Base-by-base conservation (phyloP, 495 filamentous ascomycete genomes). In the Astrothelium subdiscretum region DNA sequence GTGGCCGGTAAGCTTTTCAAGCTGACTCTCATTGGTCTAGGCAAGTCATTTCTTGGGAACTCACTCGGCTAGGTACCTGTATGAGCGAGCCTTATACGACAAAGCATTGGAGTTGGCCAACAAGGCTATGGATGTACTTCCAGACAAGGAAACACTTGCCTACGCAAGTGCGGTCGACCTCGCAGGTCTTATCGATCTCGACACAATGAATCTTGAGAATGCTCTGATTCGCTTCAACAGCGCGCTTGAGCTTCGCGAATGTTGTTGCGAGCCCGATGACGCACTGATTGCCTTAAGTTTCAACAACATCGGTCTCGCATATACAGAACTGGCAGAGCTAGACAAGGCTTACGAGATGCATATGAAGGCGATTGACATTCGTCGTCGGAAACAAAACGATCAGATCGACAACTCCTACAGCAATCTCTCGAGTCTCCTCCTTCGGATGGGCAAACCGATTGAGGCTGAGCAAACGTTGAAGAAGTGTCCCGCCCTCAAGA, bases 121-220 rank as follows among this genome's bases (percentile, higher is more conserved):
- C n/a, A 59, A 63, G 57, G 67, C 70, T 13, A 58, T 68, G 5
- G 35, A 65, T 24, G 65, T 57, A 8, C 71, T 72, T 58, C 43
- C 48, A 24, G 65, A 68, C 31, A 68, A 62, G 60, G 57, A 22
- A 0, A 68, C 68, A 24, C 62, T 72, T 29, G 63, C 70, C 4
- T 71, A 65, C 62, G 70, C 70, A 1, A 71, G 67, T 62, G 69
- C 69, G 15, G 65, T 71, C 59, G 69, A 72, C 59, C 64, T 72
- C 15, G 62, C 62, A 10, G 68, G 70, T 20, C 62, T 72, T 29
- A 66, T 72, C 32, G 59, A 71, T 44, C 62, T 72, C 31, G 70
- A 72, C 31, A 63, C 69, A 51, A 64, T 57, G 27, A 43, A 57
- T 15, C 68, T 68, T 31, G 20, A 62, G 13, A 58, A 24, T 31